Base-by-base conservation (phyloP, 129 eudicot species). In the Helianthus tuberosus region DNA sequence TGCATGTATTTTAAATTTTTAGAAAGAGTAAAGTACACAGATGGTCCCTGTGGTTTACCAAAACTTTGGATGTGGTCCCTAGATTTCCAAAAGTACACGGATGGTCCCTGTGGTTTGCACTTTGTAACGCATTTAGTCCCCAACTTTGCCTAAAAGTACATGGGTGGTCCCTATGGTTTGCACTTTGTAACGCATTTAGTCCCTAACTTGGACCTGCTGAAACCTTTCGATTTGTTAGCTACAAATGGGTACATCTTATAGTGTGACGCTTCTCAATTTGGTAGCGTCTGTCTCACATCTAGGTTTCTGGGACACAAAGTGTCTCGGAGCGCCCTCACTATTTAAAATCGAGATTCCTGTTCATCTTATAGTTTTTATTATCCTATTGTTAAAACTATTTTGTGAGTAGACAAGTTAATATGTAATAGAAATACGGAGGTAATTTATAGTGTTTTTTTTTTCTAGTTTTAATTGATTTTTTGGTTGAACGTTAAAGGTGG, bases 401-500 rank as follows among this genome's bases (percentile, higher is more conserved):
- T 29, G 44, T 29, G 66, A 59, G 47, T 13, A 62, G 47, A 11
- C 20, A 62, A 14, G 47, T 14, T 62, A 62, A 62, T 35, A 35
- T 62, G 15, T 5, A 14, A 14, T 13, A 62, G 47, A 62, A 14
- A 62, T 62, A 36, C 12, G 59, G 59, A 68, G 72, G 25, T 67
- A 36, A 59, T 61, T 29, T 32, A 61, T 61, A 13, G 27, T 77
- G 59, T 8, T 36, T 55, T 46, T 20, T 20, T 41, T 25, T 20
- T 41, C 1, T 39, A 36, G 36, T 73, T 29, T 14, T 69, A 71
- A 78, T 64, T 69, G 49, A 64, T 60, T 78, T 29, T 63, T 68
- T 79, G 65, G 73, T 73, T 79, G 77, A 68, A 58, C 14, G 74
- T 65, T 65, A 38, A 81, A 93, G 98, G 98, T 84, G 80, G 96